These are phyloP conservation scores for Tylopilus vinaceipallidus DNA, from an alignment of 768 basidiomycete genomes.

Conservation along the genomic window DNA sequence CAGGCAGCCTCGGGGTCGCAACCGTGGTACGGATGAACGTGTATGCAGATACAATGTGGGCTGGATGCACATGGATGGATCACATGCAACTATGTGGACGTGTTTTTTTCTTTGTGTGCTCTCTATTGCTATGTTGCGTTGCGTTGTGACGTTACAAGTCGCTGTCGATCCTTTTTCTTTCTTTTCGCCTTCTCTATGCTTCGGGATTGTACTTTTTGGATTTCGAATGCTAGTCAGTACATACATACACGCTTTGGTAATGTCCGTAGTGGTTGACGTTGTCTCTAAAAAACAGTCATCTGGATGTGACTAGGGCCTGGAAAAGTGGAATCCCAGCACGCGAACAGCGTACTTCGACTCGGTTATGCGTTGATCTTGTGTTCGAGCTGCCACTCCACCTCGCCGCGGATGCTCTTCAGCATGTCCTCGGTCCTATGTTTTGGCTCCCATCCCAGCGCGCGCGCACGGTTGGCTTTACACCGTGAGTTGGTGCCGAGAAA, in stretches of 20 bases:
- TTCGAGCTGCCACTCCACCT: slow-evolving; percentile 10
- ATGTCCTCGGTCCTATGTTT: slow-evolving; percentile 29
- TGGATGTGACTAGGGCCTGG: too few species aligned
- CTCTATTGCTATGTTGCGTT: slow-evolving; percentile 1
- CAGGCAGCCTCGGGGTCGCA: not conserved
- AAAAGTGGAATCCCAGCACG: too few species aligned
- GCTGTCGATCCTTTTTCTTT: not conserved
- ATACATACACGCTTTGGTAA: slow-evolving; percentile 10
- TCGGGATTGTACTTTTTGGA: slow-evolving; percentile 4
- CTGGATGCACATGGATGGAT: slow-evolving; percentile 2
- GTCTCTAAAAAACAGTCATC: not conserved
- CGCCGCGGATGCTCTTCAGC: slow-evolving; percentile 11
- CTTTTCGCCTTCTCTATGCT: not conserved
- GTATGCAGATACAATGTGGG: not conserved
- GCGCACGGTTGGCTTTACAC: slow-evolving; percentile 12
- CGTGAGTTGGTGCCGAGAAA: slow-evolving; percentile 18
- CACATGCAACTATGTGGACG: not conserved
- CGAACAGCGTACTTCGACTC: too few species aligned
- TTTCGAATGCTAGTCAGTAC: slow-evolving; percentile 6
- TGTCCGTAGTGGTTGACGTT: not conserved
- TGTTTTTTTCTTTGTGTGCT: not conserved
- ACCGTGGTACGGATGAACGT: not conserved
- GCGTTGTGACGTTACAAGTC: not conserved
- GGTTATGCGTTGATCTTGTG: not conserved
- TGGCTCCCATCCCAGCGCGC: slow-evolving; percentile 20